phyloP scores from a whole-genome alignment of 352 stramenopile species.

The Pythium phragmiticola region DNA sequence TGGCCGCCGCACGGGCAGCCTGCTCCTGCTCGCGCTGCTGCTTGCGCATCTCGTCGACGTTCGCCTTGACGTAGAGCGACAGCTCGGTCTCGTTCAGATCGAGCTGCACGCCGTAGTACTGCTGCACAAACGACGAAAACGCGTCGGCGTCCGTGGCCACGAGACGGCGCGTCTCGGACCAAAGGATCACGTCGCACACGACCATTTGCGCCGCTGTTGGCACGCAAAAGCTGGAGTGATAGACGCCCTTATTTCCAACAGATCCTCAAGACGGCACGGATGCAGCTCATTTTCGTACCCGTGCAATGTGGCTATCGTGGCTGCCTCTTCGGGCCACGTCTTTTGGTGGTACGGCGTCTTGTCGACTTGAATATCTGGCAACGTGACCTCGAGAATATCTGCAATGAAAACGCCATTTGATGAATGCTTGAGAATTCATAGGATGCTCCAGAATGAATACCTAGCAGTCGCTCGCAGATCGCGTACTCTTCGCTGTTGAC shows the following conservation, averaged over 20 bases:
- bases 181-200: constrained; percentile 70
- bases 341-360: constrained; percentile 50
- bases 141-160: constrained; percentile 59
- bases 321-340: constrained; percentile 43
- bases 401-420: not conserved
- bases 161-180: constrained; percentile 59
- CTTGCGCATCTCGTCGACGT: constrained; percentile 60
- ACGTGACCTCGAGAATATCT: constrained; percentile 56
- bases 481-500: constrained; percentile 75
- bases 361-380: constrained; percentile 55
- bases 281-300: constrained; percentile 35
- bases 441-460: constrained; percentile 23
- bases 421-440: too few species aligned
- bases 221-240: constrained; percentile 29
- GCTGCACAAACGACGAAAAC: constrained; percentile 62
- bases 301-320: constrained; percentile 44
- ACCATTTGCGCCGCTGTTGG: constrained; percentile 43
- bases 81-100: constrained; percentile 65
- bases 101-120: constrained; percentile 63
- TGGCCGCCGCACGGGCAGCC: constrained; percentile 3
- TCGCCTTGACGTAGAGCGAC: constrained; percentile 62
- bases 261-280: not conserved
- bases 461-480: constrained; percentile 68
- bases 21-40: constrained; percentile 25
- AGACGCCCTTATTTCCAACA: not conserved